Evolutionary conservation across 768 basidiomycete genomes (phyloP), one percentile per base, ranked within the genome.

Genomic region (Pleurotus ostreatus): DNA sequence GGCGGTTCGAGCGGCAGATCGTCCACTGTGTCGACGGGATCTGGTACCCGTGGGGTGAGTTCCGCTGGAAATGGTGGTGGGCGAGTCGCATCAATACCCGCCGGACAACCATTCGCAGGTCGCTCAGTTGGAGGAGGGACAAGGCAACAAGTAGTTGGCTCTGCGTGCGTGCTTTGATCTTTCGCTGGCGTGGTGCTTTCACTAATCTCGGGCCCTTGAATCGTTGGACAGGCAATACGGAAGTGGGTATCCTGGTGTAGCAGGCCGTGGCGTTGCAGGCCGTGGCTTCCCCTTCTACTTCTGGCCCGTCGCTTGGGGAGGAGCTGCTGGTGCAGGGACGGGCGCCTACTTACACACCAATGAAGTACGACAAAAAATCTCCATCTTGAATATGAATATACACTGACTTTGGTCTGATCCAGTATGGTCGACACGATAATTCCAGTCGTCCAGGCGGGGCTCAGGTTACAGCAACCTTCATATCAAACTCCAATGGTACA

Each of bases 221-320:
- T 20, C 46, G 38, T 4, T 45, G 3, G 53, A 5, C 43, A 83
- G 83, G 25, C 64, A 62, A 2, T 84, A 82, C 61, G 82, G 83
- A 8, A 83, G 80, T 56, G 82, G 82, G 1, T 84, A 83, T 59
- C 81, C 82, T 40, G 77, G 75, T 0, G 34, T 69, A 13, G 44
- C 63, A 2, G 68, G 68, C 12, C 70, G 70, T 12, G 78, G 80
- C 8, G 78, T 81, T 18, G 46, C 56, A 0, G 73, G 72, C 1
- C 69, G 74, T 1, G 74, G 74, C 1, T 83, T 84, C 60, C 83
- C 51, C 5, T 84, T 81, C 46, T 70, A 71, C 58, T 84, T 76
- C 64, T 85, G 82, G 81, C 83, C 83, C 0, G 25, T 84, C 15
- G 70, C 76, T 3, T 84, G 80, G 78, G 73, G 70, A 4, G 68